Evolutionary conservation across 768 basidiomycete genomes (phyloP), one percentile per base, ranked within the genome.

Genomic region (Pholiota microspora): DNA sequence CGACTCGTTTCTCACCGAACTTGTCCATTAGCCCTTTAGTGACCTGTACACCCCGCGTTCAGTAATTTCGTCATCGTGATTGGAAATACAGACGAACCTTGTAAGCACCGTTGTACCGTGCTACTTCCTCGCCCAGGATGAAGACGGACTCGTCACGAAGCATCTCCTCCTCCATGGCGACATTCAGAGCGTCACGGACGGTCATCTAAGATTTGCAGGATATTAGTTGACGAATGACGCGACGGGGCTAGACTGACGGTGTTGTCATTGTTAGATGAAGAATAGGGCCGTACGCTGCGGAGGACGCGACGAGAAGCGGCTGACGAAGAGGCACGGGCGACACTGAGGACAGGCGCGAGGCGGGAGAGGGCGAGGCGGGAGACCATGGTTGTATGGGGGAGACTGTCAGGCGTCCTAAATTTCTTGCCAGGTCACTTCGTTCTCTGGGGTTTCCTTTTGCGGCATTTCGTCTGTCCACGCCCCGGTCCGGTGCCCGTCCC

Each of bases 101-200:
- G 84, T 94, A 95, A 59, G 94, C 94, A 73, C 93, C 93, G 69
- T 99, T 98, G 78, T 99, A 99, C 62, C 92, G 85, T 47, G 96
- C 96, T 57, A 99, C 97, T 69, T 99, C 97, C 74, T 99, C 97
- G 55, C 97, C 97, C 58, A 99, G 72, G 64, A 99, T 75, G 73
- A 96, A 99, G 36, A 99, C 97, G 31, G 77, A 88, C 70, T 95
- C 91, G 72, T 99, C 97, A 42, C 93, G 86, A 64, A 87, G 70
- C 97, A 99, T 98, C 77, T 99, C 97, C 76, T 99, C 97, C 77
- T 98, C 97, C 92, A 99, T 94, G 25, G 97, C 97, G 52, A 86
- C 75, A 74, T 98, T 98, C 60, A 99, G 87, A 40, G 97, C 97
- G 53, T 99, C 97, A 67, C 97, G 92, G 58, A 97, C 96, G 52